Evolutionary conservation across 768 basidiomycete species (phyloP), one percentile per base, ranked within the genome.

Genomic region (Amanita exitialis): DNA sequence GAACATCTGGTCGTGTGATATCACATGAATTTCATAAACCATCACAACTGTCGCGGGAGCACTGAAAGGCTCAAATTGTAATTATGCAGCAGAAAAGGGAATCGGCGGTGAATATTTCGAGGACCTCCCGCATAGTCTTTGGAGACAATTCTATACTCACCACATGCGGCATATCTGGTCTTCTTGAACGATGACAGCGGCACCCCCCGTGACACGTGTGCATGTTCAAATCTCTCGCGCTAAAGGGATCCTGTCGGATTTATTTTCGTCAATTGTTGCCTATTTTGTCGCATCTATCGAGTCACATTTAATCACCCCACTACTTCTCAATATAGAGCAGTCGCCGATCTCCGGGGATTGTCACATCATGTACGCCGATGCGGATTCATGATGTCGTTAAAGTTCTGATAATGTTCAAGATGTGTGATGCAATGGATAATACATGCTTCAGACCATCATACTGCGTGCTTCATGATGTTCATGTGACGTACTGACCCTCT

Each of bases 1-100:
- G 64, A 62, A 44, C 66, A 67, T 56, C 38, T 52, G 43, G 55
- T 56, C 43, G 55, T 56, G 38, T 49, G 48, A 47, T 47, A 28
- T 51, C 32, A 50, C 25, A 36, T 30, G 28, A 7, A 36, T 41
- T 42, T 18, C 39, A 20, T 46, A 53, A 56, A 44, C 35, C 27
- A 39, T 35, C 47, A 38, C 7, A 49, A 49, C 37, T 38, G 43
- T 44, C 43, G 43, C 43, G 43, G 43, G 43, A 44, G 28, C 43
- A 44, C 27, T 44, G 43, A 13, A 13, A n/a, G n/a, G 27, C 20
- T 18, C 38, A 18, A 39, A 10, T 30, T 18, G 38, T 44, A 9
- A 28, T 23, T 42, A 23, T 43, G 15, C 25, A 27, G 43, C 27
- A 27, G 13, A 28, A 5, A 12, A 6, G 10, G 23, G 23, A n/a